Evolutionary conservation across 495 filamentous ascomycete species (phyloP).

Genomic region (Podospora anserina): DNA sequence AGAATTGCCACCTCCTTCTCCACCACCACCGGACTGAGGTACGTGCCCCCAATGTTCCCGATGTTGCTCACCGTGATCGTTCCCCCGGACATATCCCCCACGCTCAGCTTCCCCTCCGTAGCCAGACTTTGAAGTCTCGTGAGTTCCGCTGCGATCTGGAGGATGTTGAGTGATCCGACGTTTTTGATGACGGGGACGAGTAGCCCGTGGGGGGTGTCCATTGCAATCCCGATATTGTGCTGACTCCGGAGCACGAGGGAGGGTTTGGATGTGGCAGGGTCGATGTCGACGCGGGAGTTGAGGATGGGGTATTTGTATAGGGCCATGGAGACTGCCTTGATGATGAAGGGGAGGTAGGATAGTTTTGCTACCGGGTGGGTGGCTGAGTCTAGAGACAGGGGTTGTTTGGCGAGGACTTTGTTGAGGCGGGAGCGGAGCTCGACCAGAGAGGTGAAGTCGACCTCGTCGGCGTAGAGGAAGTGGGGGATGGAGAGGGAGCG

Average conservation of each 20-base stretch:
- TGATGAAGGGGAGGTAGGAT: constrained; percentile 87
- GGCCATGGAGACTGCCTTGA: constrained; percentile 89
- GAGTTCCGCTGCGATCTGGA: constrained; percentile 74
- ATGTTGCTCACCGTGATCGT: constrained; percentile 97
- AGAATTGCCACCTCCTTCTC: constrained; percentile 87
- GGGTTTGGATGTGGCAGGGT: constrained; percentile 52
- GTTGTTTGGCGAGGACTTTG: constrained; percentile 44
- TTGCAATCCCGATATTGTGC: constrained; percentile 95
- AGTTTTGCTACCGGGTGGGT: constrained; percentile 54
- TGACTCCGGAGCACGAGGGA: constrained; percentile 69
- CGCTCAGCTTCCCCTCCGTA: constrained; percentile 65
- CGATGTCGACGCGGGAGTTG: constrained; percentile 74
- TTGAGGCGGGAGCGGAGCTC: constrained; percentile 69
- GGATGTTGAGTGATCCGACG: constrained; percentile 68
- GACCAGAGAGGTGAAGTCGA: constrained; percentile 70
- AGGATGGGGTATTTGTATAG: constrained; percentile 78
- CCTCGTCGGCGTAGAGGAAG: constrained; percentile 86
- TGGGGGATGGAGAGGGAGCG: constrained; percentile 85
- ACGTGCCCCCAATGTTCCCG: constrained; percentile 92
- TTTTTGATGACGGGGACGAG: constrained; percentile 94
- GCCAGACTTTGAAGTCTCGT: constrained; percentile 69
- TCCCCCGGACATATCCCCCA: constrained; percentile 75
- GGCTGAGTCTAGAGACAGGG: constrained; percentile 26
- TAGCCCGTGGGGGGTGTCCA: constrained; percentile 88
- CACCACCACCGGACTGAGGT: constrained; percentile 86